A percentile compares a stretch with the other conserved stretches of the same genome.
Evolutionary conservation across 2,329 filamentous ascomycete genomes (phyloP).

Genomic region (Pezizomycotina sp.): DNA sequence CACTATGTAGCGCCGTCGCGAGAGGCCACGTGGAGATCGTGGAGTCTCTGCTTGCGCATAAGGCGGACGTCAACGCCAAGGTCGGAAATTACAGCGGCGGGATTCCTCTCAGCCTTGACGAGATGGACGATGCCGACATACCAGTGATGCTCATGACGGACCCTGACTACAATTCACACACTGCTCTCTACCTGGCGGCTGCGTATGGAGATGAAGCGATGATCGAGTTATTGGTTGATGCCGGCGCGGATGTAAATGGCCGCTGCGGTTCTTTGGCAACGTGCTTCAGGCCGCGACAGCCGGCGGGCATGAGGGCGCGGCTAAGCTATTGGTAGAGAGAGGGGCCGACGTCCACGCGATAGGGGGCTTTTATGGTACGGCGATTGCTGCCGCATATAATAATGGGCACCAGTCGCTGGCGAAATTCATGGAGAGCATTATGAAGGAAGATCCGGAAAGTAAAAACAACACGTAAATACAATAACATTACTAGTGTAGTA

Average conservation of each 20-base stretch:
- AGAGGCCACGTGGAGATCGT: neutral
- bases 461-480: no score
- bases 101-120: no score
- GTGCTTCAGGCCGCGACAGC: neutral
- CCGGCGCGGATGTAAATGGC: neutral
- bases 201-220: neutral
- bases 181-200: neutral
- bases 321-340: neutral
- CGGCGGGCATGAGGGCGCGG: constrained; percentile 1
- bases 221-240: neutral
- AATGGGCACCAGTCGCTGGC: no score
- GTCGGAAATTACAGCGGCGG: neutral
- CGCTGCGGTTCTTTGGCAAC: neutral
- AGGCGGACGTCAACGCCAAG: neutral
- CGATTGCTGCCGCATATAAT: no score
- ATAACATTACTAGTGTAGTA: no score
- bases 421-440: no score
- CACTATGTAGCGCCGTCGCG: constrained; percentile 1
- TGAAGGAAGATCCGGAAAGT: no score
- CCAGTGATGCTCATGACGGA: no score
- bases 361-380: neutral
- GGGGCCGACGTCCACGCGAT: neutral
- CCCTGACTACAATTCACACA: neutral
- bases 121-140: no score
- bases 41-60: neutral